Evolutionary conservation across 331 rosid species (phyloP), one percentile per base, ranked within the genome.

Genomic region (Phaseolus coccineus): DNA sequence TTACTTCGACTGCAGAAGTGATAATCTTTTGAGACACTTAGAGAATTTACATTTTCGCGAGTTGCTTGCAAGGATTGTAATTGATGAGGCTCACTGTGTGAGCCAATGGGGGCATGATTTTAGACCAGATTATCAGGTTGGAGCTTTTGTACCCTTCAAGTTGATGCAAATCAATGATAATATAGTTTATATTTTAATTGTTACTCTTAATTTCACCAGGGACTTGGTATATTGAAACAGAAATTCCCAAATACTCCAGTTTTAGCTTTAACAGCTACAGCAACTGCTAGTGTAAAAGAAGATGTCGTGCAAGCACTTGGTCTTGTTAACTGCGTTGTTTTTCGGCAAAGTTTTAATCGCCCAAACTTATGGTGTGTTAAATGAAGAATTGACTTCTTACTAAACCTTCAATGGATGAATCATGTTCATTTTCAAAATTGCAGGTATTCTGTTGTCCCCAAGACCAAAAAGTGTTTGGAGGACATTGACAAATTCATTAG

Each of bases 71-170:
- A 87, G 99, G 88, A 89, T 95, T 80, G 98, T 95, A 83, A 84
- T 95, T 75, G 99, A 95, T 81, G 99, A 95, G 81, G 99, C 99
- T 82, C 99, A 95, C 81, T 95, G 99, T 77, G 98, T 95, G 87
- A 95, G 99, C 85, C 99, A 95, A 88, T 95, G 98, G 99, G 99
- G 99, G 78, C 99, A 95, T 90, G 99, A 95, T 85, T 95, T 95
- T 82, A 88, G 99, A 84, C 99, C 99, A 47, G 99, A 95, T 83
- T 95, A 95, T 89, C 98, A 95, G 97, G 99, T 93, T 81, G 40
- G 79, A 46, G 80, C 80, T 83, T 67, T 73, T 37, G 46, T 52
- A 42, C 77, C 50, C 70, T 78, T 80, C 25, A 56, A 80, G n/a
- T 74, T 68, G 35, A 35, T 74, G 59, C 66, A 73, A 66, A 37